Percentiles rank a stretch among this genome's conserved stretches.
These are phyloP conservation scores for Cladophialophora psammophila DNA, from an alignment of 2,329 filamentous ascomycete genomes.

Conservation along the genomic window DNA sequence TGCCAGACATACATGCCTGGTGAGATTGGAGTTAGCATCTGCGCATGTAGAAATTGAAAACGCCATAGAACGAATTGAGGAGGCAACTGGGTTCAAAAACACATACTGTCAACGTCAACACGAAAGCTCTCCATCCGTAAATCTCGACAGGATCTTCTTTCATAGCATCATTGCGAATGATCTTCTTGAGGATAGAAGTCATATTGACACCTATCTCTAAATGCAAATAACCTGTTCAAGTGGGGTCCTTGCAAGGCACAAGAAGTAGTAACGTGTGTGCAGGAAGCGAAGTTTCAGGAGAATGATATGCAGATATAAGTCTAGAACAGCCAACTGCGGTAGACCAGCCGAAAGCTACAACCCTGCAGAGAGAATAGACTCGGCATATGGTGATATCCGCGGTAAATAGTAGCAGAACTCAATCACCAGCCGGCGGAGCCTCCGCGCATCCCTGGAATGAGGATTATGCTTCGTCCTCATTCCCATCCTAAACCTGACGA, in stretches of 20 bases:
- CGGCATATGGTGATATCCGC: not conserved
- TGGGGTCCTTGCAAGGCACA: not conserved
- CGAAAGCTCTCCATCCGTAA: slow-evolving; percentile 73
- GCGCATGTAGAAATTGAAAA: not conserved
- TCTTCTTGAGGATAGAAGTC: slow-evolving; percentile 56
- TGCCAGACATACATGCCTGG: slow-evolving; percentile 70
- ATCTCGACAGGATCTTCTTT: slow-evolving; percentile 70
- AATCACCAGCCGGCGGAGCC: not conserved
- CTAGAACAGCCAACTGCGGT: not conserved
- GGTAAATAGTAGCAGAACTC: not conserved
- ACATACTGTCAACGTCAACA: slow-evolving; percentile 55
- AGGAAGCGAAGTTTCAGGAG: not conserved
- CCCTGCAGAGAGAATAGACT: not conserved
- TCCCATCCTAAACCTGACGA: not conserved
- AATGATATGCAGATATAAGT: not conserved
- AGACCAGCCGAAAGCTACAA: not conserved
- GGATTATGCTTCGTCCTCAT: not conserved
- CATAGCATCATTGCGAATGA: slow-evolving; percentile 76
- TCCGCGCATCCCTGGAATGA: not conserved
- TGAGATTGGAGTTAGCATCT: not conserved
- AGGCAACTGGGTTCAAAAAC: not conserved
- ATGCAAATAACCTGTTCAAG: not conserved
- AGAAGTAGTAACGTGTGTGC: not conserved
- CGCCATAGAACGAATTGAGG: not conserved
- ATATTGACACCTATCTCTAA: not conserved